Evolutionary conservation across 352 stramenopile genomes (phyloP), one percentile per base, ranked within the genome.

Genomic region (Phytophthora pseudosyringae): DNA sequence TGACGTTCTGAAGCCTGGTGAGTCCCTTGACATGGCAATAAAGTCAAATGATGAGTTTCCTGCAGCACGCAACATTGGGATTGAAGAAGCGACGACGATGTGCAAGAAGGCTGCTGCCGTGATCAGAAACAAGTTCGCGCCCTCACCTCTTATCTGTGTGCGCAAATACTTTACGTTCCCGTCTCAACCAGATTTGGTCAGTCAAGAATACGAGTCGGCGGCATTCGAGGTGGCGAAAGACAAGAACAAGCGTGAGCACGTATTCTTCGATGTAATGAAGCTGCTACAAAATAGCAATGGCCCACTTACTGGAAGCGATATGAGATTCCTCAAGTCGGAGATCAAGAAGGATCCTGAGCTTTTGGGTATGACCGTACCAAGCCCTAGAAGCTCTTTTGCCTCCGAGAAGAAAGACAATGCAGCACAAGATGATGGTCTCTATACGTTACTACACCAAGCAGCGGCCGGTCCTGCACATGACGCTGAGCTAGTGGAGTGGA

Each of bases 401-500:
- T 28, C 21, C 18, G 16, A 21, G 44, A 3, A 28, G 36, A 0
- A 12, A 44, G 12, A 44, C 7, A 44, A 26, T 44, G 10, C 21
- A 2, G 21, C 21, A 21, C 21, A 21, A 21, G 11, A 47, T 39
- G 36, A 58, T 32, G 56, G 59, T 11, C 63, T 71, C 21, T 62
- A 43, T 45, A 61, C 56, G 6, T 29, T 71, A 29, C 21, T 85
- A 3, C 73, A 81, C 18, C 67, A 76, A 28, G 76, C 64, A 0
- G 70, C 61, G 0, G 73, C 67, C 16, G 76, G 76, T 0, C 51
- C 47, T 36, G 67, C 64, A 4, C 61, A 69, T 9, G 67, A 85
- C 21, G 38, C 18, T 5, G 36, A 57, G 0, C 64, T 80, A 5
- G 64, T 78, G 0, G 72, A 84, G 33, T 84, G 72, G 66, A 59